Conservation (phyloP, 106 monocot species). For the Acorus calamus region DNA sequence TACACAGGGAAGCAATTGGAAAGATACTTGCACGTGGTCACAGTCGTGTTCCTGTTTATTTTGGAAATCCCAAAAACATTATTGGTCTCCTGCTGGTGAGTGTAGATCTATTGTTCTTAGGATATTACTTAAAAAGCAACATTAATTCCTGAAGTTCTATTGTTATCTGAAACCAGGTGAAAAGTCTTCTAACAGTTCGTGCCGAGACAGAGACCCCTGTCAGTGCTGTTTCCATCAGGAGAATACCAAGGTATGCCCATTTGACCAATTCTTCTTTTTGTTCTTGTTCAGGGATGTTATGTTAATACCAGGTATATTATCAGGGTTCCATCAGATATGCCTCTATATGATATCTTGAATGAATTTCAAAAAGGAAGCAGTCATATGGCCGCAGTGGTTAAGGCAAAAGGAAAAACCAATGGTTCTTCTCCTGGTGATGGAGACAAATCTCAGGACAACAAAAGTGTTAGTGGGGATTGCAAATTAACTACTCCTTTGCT, state of each 20-base stretch:
- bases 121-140: too few relatives aligned
- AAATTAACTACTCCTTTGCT: slow-evolving; percentile 38
- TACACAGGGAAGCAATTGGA: slow-evolving; percentile 92
- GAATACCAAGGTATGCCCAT: slow-evolving; percentile 69
- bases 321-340: slow-evolving; percentile 99
- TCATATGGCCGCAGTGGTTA: slow-evolving; percentile 99
- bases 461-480: slow-evolving; percentile 23
- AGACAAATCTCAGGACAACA: slow-evolving; percentile 23
- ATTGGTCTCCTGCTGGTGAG: slow-evolving; percentile 91
- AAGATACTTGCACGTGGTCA: slow-evolving; percentile 98
- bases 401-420: slow-evolving; percentile 40
- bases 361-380: slow-evolving; percentile 99
- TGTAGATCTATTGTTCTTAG: slow-evolving; percentile 2
- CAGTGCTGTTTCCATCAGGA: slow-evolving; percentile 94
- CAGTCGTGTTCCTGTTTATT: slow-evolving; percentile 95
- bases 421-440: slow-evolving; percentile 11
- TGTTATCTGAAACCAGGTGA: slow-evolving; percentile 42
- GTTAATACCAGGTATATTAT: slow-evolving; percentile 13
- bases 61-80: slow-evolving; percentile 85
- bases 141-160: too few relatives aligned
- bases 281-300: slow-evolving; percentile 3
- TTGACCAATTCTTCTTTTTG: neutral
- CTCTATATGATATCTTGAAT: slow-evolving; percentile 96
- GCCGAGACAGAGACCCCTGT: slow-evolving; percentile 98
- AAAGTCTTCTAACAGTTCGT: slow-evolving; percentile 97